phyloP scores from a whole-genome alignment of 768 basidiomycete species.

The Boletus vermiculosoides region DNA sequence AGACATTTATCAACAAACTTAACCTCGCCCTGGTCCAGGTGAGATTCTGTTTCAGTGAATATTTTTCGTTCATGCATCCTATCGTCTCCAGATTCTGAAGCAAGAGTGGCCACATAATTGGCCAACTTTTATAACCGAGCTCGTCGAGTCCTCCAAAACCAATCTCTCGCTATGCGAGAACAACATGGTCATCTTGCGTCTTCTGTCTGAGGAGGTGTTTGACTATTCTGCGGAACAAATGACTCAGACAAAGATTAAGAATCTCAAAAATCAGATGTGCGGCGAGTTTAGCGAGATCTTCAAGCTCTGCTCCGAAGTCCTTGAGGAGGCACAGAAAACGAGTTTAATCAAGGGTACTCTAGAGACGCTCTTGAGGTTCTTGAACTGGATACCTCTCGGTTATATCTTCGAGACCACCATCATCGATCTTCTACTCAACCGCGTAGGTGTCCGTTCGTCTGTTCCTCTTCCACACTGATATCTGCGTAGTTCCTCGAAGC shows the following conservation, averaged over 20 bases:
- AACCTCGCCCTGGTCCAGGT: conserved; percentile 96
- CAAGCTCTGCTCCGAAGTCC: conserved; percentile 93
- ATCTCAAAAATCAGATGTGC: conserved; percentile 97
- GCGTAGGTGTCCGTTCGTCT: conserved; percentile 54
- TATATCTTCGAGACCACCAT: conserved; percentile 99
- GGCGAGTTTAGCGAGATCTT: conserved; percentile 97
- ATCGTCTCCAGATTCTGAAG: conserved; percentile 76
- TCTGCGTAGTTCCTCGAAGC: conserved; percentile 84
- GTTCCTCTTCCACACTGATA: conserved; percentile 11
- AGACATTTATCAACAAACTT: conserved; percentile 92
- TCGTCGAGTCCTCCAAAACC: conserved; percentile 95
- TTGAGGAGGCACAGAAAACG: conserved; percentile 96
- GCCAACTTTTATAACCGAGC: conserved; percentile 96
- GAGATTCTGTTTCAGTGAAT: conserved; percentile 19
- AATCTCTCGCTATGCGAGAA: conserved; percentile 97
- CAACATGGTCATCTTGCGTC: conserved; percentile 97
- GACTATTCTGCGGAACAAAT: conserved; percentile 98
- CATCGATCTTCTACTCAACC: conserved; percentile 87
- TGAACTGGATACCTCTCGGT: conserved; percentile 99
- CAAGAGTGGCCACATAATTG: conserved; percentile 99
- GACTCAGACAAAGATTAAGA: conserved; percentile 97
- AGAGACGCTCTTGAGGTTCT: conserved; percentile 91
- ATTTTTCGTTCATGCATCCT: conserved; percentile 4
- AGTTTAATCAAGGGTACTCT: conserved; percentile 92
- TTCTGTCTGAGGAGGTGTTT: conserved; percentile 98